Evolutionary conservation across 768 basidiomycete species (phyloP), one percentile per base, ranked within the genome.

Genomic region (Mycena leptocephala): DNA sequence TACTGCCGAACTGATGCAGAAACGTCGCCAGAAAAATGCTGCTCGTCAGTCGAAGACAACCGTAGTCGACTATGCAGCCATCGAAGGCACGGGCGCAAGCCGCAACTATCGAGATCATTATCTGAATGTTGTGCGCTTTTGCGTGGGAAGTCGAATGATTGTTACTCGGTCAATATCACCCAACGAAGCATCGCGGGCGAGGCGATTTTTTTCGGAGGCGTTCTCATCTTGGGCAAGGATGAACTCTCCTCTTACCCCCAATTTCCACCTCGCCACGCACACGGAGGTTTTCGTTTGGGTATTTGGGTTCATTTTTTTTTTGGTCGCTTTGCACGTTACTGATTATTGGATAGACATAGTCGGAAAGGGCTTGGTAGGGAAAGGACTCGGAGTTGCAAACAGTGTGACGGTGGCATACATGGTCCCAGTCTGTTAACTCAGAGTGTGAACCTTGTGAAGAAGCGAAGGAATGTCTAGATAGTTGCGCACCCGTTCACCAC

Each of bases 91-190:
- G 4, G 64, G 64, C 3, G 33, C 67, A 9, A 41, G 55, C n/a
- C 67, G 67, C 9, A 69, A 35, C 53, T 69, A 69, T 53, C 9
- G 6, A 1, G 37, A 55, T 7, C 67, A 69, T 39, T 69, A 69
- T 24, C 53, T 69, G 22, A 69, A 69, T 24, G 55, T 69, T 26
- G 32, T 69, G n/a, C 48, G 67, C 13, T 69, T 56, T 46, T 69
- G 67, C 48, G 56, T 53, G 20, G 67, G 14, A 3, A 24, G 32
- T 26, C 67, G 67, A 14, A 26, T 56, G 2, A 35, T 69, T 20
- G 67, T 53, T 5, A 26, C 33, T 9, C 67, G 53, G 9, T 5
- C 32, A 2, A 69, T 69, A 16, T 69, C 51, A 28, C 67, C 67
- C 1, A 58, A 56, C 33, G 67, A 69, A 2, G 53, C 67, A 2